Conservation (phyloP, 2,329 filamentous ascomycete species). For the Calonectria montana region DNA sequence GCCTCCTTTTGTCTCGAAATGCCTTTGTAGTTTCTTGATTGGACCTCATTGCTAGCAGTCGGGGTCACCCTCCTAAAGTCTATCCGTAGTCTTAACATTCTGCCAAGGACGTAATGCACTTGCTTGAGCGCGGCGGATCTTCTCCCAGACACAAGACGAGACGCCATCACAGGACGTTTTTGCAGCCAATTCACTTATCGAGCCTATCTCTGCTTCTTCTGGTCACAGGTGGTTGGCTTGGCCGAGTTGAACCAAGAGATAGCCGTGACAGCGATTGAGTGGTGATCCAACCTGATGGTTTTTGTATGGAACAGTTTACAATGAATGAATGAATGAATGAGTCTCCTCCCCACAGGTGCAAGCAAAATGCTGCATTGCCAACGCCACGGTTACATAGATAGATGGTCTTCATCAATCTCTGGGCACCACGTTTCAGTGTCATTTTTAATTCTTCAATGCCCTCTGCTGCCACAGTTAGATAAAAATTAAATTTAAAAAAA, state of each 20-base stretch:
- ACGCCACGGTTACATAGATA: not conserved
- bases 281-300: not conserved
- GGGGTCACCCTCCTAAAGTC: not conserved
- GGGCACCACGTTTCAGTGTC: not conserved
- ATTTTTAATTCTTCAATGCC: not conserved
- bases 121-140: too few species aligned
- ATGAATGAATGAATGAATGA: too few species aligned
- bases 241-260: not conserved
- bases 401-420: not conserved
- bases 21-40: not conserved
- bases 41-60: not conserved
- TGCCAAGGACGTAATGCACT: not conserved
- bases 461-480: not conserved
- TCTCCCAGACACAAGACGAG: not conserved
- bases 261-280: not conserved
- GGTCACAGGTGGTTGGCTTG: too few species aligned
- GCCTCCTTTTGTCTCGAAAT: not conserved
- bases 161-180: not conserved
- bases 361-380: not conserved
- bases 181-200: not conserved
- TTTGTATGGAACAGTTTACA: not conserved
- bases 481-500: too few species aligned
- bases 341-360: too few species aligned
- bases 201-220: not conserved
- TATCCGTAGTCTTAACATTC: not conserved